Percentiles rank a stretch among this genome's conserved stretches.
These are phyloP conservation scores for Scedosporium aurantiacum DNA, from an alignment of 2,329 filamentous ascomycete species.

Conservation along the genomic window DNA sequence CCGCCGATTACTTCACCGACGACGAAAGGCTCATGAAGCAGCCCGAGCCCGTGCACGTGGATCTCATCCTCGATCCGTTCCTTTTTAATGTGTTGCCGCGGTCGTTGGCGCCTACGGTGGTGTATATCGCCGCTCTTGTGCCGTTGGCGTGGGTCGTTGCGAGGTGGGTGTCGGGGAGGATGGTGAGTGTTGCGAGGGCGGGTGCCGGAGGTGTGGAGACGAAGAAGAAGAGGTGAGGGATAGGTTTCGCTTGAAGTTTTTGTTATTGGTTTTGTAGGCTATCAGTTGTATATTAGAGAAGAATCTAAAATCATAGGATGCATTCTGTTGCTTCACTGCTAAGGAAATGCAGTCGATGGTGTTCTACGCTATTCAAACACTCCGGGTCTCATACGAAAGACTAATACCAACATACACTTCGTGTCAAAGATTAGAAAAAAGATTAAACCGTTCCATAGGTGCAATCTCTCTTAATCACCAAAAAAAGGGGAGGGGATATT, in stretches of 20 bases:
- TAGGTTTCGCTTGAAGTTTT: too few species aligned
- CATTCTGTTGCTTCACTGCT: too few species aligned
- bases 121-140: slow-evolving; percentile 56
- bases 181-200: slow-evolving; percentile 13
- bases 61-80: slow-evolving; percentile 80
- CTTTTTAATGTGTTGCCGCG: slow-evolving; percentile 66
- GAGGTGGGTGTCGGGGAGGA: neutral
- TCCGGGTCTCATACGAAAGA: too few species aligned
- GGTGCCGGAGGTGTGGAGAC: slow-evolving; percentile 17
- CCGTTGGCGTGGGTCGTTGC: slow-evolving; percentile 11
- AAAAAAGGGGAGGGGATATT: too few species aligned
- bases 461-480: too few species aligned
- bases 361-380: too few species aligned
- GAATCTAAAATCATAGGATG: too few species aligned
- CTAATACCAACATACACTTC: too few species aligned
- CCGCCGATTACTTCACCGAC: slow-evolving; percentile 76
- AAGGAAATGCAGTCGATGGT: too few species aligned
- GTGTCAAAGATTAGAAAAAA: too few species aligned
- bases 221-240: slow-evolving; percentile 23
- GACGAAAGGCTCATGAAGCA: slow-evolving; percentile 63
- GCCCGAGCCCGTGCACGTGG: slow-evolving; percentile 64
- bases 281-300: neutral
- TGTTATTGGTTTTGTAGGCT: neutral
- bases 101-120: slow-evolving; percentile 62
- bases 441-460: too few species aligned